These are phyloP conservation scores for Suhomyces faveliae DNA, from an alignment of 805 yeast species.

Conservation along the genomic window DNA sequence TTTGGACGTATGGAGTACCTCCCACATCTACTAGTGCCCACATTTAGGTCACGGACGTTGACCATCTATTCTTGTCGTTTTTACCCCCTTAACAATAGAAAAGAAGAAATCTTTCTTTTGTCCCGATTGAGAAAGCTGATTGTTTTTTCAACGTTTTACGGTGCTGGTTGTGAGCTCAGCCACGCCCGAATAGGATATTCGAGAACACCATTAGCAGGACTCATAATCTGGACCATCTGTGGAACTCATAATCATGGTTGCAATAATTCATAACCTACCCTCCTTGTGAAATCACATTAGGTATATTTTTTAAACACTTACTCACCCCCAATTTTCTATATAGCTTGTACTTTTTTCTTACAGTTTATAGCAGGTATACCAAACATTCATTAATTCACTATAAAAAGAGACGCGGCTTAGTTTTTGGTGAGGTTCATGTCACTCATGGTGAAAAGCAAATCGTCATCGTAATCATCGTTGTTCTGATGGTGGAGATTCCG, in stretches of 20 bases:
- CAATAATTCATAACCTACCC: neutral
- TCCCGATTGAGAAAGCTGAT: neutral
- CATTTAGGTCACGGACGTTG: neutral
- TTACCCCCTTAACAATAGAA: neutral
- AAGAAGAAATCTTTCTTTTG: neutral
- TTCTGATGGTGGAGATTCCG: conserved; percentile 2
- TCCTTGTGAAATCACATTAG: too few species aligned
- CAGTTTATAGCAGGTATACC: too few species aligned
- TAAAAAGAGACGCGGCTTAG: neutral
- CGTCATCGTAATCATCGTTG: conserved; percentile 43
- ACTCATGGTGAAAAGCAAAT: conserved; percentile 68
- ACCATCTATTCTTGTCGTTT: neutral
- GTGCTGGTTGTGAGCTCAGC: neutral
- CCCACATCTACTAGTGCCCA: too few species aligned
- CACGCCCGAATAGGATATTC: neutral
- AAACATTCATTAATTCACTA: too few species aligned
- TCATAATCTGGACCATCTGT: neutral
- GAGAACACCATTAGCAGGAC: neutral
- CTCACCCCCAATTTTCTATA: too few species aligned
- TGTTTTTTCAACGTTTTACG: neutral
- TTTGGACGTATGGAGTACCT: too few species aligned
- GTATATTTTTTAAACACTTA: too few species aligned
- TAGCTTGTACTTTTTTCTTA: too few species aligned
- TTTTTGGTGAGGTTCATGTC: conserved; percentile 56
- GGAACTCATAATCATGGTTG: too few species aligned